phyloP scores from a whole-genome alignment of 495 filamentous ascomycete genomes.

The Hypoxylon fuscum region DNA sequence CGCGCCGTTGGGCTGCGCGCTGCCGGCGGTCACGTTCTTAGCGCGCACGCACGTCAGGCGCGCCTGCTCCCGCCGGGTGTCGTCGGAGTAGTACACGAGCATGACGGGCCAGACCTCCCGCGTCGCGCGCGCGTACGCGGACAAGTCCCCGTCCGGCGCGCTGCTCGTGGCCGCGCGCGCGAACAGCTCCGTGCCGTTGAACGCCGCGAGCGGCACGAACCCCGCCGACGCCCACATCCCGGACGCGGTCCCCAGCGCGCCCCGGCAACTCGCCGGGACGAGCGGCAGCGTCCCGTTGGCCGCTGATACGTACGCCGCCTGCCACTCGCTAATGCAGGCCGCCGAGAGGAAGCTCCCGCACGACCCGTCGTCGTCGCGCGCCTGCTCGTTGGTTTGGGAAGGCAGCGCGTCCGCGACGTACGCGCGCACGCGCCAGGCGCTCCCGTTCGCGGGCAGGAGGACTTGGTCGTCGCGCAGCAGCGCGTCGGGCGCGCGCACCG shows the following conservation, averaged over 20 bases:
- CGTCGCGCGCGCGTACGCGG: not conserved
- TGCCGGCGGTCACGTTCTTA: not conserved
- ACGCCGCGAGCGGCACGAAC: not conserved
- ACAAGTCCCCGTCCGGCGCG: not conserved
- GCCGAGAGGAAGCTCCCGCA: not conserved
- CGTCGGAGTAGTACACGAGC: not conserved
- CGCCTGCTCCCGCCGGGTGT: not conserved
- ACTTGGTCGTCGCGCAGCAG: not conserved
- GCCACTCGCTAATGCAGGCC: not conserved
- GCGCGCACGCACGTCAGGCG: not conserved
- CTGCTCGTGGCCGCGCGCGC: not conserved
- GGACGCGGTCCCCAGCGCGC: not conserved
- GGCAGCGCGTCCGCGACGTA: not conserved
- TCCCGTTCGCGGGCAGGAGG: not conserved
- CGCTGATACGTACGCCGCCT: not conserved
- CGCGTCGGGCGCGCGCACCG: not conserved
- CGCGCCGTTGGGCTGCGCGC: not conserved
- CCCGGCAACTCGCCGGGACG: no score
- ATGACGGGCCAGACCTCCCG: not conserved
- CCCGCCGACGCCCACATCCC: not conserved
- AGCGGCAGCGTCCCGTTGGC: not conserved
- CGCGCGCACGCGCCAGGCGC: not conserved
- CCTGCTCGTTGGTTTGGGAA: not conserved
- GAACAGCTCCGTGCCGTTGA: conserved; percentile 2
- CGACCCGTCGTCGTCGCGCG: not conserved